phyloP scores from a whole-genome alignment of 345 rosid species.

The Lagerstroemia speciosa region DNA sequence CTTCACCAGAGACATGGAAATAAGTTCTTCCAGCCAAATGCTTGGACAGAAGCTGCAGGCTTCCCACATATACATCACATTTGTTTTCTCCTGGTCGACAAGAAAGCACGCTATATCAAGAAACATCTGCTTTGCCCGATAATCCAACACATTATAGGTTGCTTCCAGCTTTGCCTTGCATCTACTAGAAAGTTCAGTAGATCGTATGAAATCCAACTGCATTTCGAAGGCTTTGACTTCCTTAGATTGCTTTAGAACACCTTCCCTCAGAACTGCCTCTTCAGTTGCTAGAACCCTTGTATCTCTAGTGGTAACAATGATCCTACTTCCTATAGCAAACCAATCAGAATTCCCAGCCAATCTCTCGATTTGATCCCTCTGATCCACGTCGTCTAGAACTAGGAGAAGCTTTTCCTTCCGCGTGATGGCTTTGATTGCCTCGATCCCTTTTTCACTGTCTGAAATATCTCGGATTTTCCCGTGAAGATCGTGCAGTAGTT shows the following conservation, averaged over 20 bases:
- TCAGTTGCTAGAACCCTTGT: background rate
- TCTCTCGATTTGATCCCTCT: background rate
- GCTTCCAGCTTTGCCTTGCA: slow-evolving; percentile 7
- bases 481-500: background rate
- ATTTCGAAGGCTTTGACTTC: background rate
- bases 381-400: slow-evolving; percentile 2
- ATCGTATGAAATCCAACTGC: background rate
- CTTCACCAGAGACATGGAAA: slow-evolving; percentile 4
- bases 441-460: background rate
- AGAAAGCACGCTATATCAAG: slow-evolving; percentile 11
- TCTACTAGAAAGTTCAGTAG: background rate
- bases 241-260: background rate
- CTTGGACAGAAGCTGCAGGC: slow-evolving; percentile 7
- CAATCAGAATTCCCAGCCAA: background rate
- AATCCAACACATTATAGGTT: background rate
- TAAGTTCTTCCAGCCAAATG: background rate
- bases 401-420: background rate
- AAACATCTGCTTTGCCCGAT: slow-evolving; percentile 9
- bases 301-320: background rate
- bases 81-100: background rate
- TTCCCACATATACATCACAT: slow-evolving; percentile 13
- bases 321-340: background rate
- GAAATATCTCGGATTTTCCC: background rate
- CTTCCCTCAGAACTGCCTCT: background rate
- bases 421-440: background rate